Evolutionary conservation across 352 stramenopile genomes (phyloP), one percentile per base, ranked within the genome.

Genomic region (Pythium dissimile): DNA sequence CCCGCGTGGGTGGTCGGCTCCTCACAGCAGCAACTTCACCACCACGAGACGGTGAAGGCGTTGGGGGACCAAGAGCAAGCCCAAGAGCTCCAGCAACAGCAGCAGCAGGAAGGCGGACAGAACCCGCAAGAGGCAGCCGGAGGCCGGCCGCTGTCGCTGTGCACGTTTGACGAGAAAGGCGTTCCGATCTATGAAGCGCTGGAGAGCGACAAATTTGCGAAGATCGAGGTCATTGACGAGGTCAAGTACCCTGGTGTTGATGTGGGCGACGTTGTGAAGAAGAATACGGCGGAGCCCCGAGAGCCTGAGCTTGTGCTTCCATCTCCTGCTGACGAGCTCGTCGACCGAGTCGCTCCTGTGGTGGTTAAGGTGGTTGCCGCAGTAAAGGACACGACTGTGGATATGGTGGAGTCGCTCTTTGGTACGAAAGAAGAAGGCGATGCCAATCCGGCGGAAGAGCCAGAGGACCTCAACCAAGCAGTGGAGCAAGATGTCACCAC

Each of bases 171-270:
- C 21, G 34, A 55, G 13, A 50, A 62, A 3, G 54, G 54, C 27
- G 35, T 55, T 1, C 35, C 37, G 10, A 62, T 45, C 23, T 62
- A 62, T 28, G 54, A 62, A 26, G 54, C 54, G 2, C 23, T 62
- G 18, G 18, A n/a, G 7, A 27, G 11, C 23, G 8, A 51, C 30
- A 11, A 59, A 15, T 32, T 8, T 9, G 18, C 38, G 26, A 58
- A 58, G 28, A n/a, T 38, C n/a, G 41, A 3, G 39, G 15, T 43
- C 9, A 44, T 59, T 10, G 52, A 51, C 16, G 52, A 59, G 30
- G 30, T 59, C 38, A 59, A 59, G 52, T 59, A 51, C 13, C 52
- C 52, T 7, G 52, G 52, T 31, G 43, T 59, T 15, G 52, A 59
- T 34, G 20, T 51, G 18, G 28, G 46, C 28, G 27, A 51, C 0